A percentile compares a stretch with the other conserved stretches of the same genome.
phyloP scores from a whole-genome alignment of 805 yeast species.

The Saccharomycopsis schoenii region DNA sequence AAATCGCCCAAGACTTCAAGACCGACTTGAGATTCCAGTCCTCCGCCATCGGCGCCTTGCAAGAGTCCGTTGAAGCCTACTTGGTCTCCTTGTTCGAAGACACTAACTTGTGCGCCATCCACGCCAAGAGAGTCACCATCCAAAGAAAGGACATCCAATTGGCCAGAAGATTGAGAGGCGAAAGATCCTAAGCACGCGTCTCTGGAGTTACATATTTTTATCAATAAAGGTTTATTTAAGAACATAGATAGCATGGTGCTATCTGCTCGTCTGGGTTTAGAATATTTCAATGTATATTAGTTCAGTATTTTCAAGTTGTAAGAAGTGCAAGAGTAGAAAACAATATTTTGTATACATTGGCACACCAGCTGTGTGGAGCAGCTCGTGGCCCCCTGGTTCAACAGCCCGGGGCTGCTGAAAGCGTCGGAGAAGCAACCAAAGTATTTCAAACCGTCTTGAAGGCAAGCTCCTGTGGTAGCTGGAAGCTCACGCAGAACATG shows the following conservation, averaged over 20 bases:
- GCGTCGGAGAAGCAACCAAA: too few species aligned
- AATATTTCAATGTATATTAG: constrained; percentile 1
- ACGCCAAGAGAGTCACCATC: constrained; percentile 97
- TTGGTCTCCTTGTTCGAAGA: constrained; percentile 93
- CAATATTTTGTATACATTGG: too few species aligned
- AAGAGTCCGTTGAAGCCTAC: constrained; percentile 98
- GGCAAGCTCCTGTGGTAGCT: constrained; percentile 59
- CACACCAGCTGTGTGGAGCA: too few species aligned
- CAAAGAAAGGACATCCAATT: constrained; percentile 97
- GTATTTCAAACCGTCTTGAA: neutral
- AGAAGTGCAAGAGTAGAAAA: neutral
- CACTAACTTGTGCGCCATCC: constrained; percentile 96
- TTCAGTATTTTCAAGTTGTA: neutral
- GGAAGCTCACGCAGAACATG: constrained; percentile 83
- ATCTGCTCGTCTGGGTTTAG: neutral
- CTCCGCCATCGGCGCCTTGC: constrained; percentile 94
- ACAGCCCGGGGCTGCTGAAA: too few species aligned
- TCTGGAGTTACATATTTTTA: neutral
- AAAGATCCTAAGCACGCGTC: constrained; percentile 52
- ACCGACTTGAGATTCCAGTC: constrained; percentile 94
- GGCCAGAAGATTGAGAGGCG: constrained; percentile 97
- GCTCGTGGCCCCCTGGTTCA: too few species aligned
- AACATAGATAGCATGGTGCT: neutral
- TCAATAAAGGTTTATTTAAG: neutral
- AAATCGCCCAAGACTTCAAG: constrained; percentile 90